Conservation (phyloP, 345 rosid genomes). For the Salix exigua region DNA sequence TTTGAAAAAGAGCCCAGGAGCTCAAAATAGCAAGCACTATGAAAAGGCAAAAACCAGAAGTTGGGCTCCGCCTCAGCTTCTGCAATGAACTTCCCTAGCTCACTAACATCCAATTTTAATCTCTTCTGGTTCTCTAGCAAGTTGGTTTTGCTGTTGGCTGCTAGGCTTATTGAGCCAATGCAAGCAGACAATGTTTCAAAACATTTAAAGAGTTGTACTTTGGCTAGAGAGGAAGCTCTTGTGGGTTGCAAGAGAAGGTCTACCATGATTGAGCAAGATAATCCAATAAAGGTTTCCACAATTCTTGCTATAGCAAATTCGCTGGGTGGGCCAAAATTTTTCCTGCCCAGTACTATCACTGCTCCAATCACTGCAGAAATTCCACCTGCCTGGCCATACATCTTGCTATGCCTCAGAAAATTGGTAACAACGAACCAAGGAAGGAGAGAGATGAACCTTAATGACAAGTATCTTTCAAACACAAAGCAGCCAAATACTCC, state of each 20-base stretch:
- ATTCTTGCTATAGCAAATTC: slow-evolving; percentile 89
- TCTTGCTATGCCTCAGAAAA: slow-evolving; percentile 58
- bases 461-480: slow-evolving; percentile 53
- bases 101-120: slow-evolving; percentile 38
- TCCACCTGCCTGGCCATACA: slow-evolving; percentile 90
- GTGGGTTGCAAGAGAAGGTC: slow-evolving; percentile 63
- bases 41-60: slow-evolving; percentile 79
- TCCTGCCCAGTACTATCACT: slow-evolving; percentile 68
- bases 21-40: slow-evolving; percentile 54
- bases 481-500: slow-evolving; percentile 83
- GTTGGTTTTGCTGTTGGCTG: slow-evolving; percentile 22
- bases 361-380: slow-evolving; percentile 82
- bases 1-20: slow-evolving; percentile 51
- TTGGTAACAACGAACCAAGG: slow-evolving; percentile 82
- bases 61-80: slow-evolving; percentile 87
- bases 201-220: slow-evolving; percentile 44
- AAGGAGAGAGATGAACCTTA: slow-evolving; percentile 70
- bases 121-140: slow-evolving; percentile 45
- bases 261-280: slow-evolving; percentile 60
- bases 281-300: slow-evolving; percentile 74
- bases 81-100: slow-evolving; percentile 48
- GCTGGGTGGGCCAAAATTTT: slow-evolving; percentile 64
- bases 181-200: slow-evolving; percentile 44
- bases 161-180: slow-evolving; percentile 37
- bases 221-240: slow-evolving; percentile 69